Evolutionary conservation across 768 basidiomycete species (phyloP), one percentile per base, ranked within the genome.

Genomic region (Xerocomus spinulosus): DNA sequence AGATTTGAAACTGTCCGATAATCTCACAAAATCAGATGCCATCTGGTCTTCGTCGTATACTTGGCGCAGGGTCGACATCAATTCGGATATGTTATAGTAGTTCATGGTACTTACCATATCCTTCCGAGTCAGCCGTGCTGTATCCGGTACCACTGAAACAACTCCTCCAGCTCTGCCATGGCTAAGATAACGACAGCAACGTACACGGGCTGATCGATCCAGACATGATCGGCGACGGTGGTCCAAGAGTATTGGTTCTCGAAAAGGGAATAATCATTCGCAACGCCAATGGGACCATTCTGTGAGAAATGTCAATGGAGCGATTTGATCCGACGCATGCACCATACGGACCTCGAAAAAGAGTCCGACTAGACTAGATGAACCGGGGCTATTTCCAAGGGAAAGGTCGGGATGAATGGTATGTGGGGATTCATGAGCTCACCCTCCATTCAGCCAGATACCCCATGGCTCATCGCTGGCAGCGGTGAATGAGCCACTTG

Each of bases 361-460:
- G 47, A 82, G 64, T 5, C 85, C 85, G 37, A 75, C 66, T 59
- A 87, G 68, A 61, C 85, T 84, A 12, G 86, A 87, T 5, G 83
- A 77, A 17, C 86, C 86, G 3, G 85, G 85, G 15, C 85, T 75
- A 44, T 20, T 28, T 43, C 29, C 26, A 8, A 0, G 17, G 5
- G 3, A 41, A n/a, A 39, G 20, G 28, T 56, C n/a, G 12, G 48
- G 39, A n/a, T 20, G 9, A 21, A 20, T 23, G n/a, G 2, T 18
- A 25, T 7, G 25, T 15, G 17, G 18, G 30, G 26, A 21, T 10
- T 15, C 12, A 46, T 25, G 5, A 14, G 40, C 78, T 40, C 54
- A 82, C 81, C 83, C 84, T 67, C 84, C 85, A 50, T 85, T 85
- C 21, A 87, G 61, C 83, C 83, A 87, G 34, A 87, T 80, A 3